Percentiles rank a stretch among this genome's conserved stretches.
Conservation (phyloP, 345 rosid genomes). For the Zanthoxylum bungeanum region DNA sequence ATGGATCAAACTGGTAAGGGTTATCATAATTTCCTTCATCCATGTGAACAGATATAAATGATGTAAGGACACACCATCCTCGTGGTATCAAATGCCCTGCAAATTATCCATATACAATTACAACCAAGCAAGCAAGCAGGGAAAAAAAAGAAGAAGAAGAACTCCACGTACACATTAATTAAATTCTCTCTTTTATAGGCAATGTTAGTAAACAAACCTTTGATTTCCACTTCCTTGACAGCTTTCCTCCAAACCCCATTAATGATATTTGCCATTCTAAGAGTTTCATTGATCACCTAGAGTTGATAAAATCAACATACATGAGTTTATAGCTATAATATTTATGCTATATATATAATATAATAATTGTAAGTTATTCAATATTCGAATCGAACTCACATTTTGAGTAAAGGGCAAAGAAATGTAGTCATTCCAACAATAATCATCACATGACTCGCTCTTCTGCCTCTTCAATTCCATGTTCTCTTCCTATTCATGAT, state of each 20-base stretch:
- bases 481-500: constrained; percentile 66
- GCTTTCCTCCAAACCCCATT: constrained; percentile 97
- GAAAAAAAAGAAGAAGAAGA: not conserved
- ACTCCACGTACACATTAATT: not conserved
- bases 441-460: constrained; percentile 41
- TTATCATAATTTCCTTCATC: constrained; percentile 70
- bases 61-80: constrained; percentile 94
- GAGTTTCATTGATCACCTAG: constrained; percentile 91
- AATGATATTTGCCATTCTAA: constrained; percentile 83
- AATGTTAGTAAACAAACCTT: constrained; percentile 40
- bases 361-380: no score
- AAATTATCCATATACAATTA: constrained; percentile 20
- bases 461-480: constrained; percentile 72
- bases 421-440: constrained; percentile 75
- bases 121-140: not conserved
- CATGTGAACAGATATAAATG: constrained; percentile 89
- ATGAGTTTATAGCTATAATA: not conserved
- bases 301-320: not conserved
- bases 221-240: constrained; percentile 72
- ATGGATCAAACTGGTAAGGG: constrained; percentile 80
- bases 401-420: constrained; percentile 90
- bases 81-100: constrained; percentile 83
- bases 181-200: no score
- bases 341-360: not conserved
- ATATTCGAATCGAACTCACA: constrained; percentile 35